These are phyloP conservation scores for Cryptococcus hybrid DNA, from an alignment of 1,284 basidiomycete species.

Conservation along the genomic window DNA sequence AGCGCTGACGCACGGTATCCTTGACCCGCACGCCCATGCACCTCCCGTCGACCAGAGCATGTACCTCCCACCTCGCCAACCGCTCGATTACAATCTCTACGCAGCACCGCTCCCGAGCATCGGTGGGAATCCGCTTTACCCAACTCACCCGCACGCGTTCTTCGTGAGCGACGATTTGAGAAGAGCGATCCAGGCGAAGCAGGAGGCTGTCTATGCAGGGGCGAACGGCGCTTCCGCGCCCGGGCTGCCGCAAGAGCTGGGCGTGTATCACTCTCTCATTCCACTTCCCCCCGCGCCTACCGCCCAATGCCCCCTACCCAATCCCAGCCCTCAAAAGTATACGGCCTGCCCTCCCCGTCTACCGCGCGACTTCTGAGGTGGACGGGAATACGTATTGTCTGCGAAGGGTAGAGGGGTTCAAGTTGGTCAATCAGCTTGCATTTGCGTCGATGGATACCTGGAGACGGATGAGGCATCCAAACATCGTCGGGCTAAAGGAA, in stretches of 20 bases:
- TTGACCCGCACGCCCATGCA: neutral
- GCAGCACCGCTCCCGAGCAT: conserved; percentile 61
- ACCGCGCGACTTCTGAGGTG: conserved; percentile 72
- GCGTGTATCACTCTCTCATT: conserved; percentile 85
- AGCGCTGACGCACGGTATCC: neutral
- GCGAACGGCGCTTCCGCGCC: conserved; percentile 42
- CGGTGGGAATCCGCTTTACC: conserved; percentile 44
- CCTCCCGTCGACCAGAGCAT: neutral
- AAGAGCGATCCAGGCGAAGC: conserved; percentile 73
- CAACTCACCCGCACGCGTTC: conserved; percentile 54
- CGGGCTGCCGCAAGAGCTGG: conserved; percentile 78
- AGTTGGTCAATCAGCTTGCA: conserved; percentile 75
- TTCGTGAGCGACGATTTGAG: conserved; percentile 73
- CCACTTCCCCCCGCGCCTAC: conserved; percentile 55
- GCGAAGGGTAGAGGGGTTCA: conserved; percentile 84
- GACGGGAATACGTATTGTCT: conserved; percentile 80
- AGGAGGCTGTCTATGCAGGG: conserved; percentile 65
- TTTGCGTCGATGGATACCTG: conserved; percentile 84
- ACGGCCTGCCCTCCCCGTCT: conserved; percentile 65
- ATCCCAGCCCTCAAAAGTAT: conserved; percentile 63
- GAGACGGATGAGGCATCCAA: conserved; percentile 82
- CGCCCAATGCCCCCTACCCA: neutral
- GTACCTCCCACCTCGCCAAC: neutral
- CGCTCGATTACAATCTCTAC: conserved; percentile 90
- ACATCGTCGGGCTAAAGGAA: conserved; percentile 80